A percentile compares a stretch with the other conserved stretches of the same genome.
phyloP scores from a whole-genome alignment of 2,329 filamentous ascomycete genomes.

The Ceratocystis papillata region DNA sequence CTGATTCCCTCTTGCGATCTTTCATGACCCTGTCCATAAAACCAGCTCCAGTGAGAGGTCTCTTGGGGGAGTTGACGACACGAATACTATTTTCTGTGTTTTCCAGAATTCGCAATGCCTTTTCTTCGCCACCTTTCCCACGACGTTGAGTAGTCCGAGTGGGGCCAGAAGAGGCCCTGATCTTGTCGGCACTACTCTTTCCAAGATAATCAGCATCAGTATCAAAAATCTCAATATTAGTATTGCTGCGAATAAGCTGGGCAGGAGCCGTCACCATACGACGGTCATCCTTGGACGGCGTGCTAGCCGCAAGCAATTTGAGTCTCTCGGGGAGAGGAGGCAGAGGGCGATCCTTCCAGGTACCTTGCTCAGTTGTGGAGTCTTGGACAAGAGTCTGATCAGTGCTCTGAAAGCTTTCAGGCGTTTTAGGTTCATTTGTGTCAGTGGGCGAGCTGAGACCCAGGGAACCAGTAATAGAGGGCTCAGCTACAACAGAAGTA shows the following conservation, averaged over 20 bases:
- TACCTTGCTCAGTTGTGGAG: slow-evolving; percentile 3
- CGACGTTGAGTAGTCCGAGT: neutral
- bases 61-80: slow-evolving; percentile 41
- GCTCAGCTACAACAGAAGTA: slow-evolving; percentile 41
- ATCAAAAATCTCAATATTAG: slow-evolving; percentile 28
- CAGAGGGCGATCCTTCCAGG: slow-evolving; percentile 42
- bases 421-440: slow-evolving; percentile 19
- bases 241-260: slow-evolving; percentile 30
- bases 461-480: neutral
- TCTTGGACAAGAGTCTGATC: slow-evolving; percentile 29
- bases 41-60: slow-evolving; percentile 19
- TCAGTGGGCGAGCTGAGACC: slow-evolving; percentile 22
- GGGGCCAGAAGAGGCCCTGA: slow-evolving; percentile 14
- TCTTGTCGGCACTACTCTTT: neutral
- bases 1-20: slow-evolving; percentile 22
- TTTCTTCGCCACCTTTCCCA: slow-evolving; percentile 25
- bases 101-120: slow-evolving; percentile 38
- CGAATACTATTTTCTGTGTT: slow-evolving; percentile 44
- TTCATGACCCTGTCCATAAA: slow-evolving; percentile 22
- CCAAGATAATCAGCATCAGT: slow-evolving; percentile 13
- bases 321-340: slow-evolving; percentile 38
- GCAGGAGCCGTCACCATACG: slow-evolving; percentile 41
- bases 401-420: slow-evolving; percentile 27
- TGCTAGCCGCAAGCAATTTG: slow-evolving; percentile 31
- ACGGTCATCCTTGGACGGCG: slow-evolving; percentile 31